Percentiles rank a stretch among this genome's conserved stretches.
Evolutionary conservation across 345 rosid genomes (phyloP).

Genomic region (Barbarea vulgaris): DNA sequence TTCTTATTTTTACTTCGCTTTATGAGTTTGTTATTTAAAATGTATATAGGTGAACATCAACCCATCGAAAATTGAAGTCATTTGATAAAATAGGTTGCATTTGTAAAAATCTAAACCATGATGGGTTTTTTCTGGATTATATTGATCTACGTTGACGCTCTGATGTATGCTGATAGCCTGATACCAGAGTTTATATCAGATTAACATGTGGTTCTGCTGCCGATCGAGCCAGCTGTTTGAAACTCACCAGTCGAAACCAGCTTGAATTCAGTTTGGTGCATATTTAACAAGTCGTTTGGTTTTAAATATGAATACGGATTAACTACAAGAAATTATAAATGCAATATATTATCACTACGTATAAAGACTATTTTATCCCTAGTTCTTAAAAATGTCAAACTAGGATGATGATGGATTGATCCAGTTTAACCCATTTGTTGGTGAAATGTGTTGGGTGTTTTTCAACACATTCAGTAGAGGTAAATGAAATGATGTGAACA

Average conservation of each 20-base stretch:
- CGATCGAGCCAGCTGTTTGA: background rate
- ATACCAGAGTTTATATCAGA: background rate
- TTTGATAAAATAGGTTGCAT: background rate
- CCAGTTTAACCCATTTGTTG: background rate
- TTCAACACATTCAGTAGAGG: background rate
- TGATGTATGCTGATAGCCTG: background rate
- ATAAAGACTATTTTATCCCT: background rate
- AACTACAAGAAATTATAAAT: background rate
- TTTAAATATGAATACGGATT: background rate
- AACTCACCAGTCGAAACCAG: background rate
- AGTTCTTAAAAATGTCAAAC: background rate
- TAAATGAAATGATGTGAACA: conserved; percentile 11
- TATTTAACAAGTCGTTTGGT: background rate
- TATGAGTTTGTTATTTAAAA: background rate
- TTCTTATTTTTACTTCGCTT: background rate
- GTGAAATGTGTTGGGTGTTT: background rate
- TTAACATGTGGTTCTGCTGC: background rate
- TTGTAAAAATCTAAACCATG: background rate
- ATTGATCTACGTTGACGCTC: background rate
- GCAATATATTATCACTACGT: background rate
- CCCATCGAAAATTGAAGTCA: background rate
- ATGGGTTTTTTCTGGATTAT: background rate
- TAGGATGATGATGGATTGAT: background rate
- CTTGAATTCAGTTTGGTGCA: background rate
- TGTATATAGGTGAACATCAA: background rate